Conservation (phyloP, 257 asterid species). For the Coffea canephora region DNA sequence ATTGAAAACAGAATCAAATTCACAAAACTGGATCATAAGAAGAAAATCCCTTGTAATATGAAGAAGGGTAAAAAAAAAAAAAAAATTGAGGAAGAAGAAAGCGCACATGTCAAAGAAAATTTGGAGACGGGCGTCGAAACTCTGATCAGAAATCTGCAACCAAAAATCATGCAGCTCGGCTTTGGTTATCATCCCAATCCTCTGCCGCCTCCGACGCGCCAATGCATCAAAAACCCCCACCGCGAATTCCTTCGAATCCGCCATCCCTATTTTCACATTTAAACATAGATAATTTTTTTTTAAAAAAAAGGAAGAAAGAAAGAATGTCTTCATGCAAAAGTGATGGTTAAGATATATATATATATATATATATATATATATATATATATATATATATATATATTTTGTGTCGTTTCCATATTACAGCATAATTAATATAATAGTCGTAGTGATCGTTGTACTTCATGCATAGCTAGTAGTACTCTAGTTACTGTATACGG, state of each 20-base stretch:
- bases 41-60: neutral
- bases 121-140: conserved; percentile 92
- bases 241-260: conserved; percentile 87
- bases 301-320: neutral
- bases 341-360: no score
- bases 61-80: no score
- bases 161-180: conserved; percentile 82
- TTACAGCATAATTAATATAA: no score
- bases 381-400: no score
- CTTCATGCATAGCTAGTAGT: neutral
- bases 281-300: no score
- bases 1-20: neutral
- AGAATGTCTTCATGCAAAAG: neutral
- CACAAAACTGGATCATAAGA: neutral
- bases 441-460: neutral
- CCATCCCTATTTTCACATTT: conserved; percentile 52
- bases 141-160: conserved; percentile 79
- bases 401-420: no score
- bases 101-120: conserved; percentile 91
- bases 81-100: neutral
- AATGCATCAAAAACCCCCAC: conserved; percentile 78
- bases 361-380: no score
- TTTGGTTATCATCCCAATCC: conserved; percentile 52
- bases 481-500: neutral
- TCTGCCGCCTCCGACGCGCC: conserved; percentile 71